Evolutionary conservation across 345 rosid genomes (phyloP), one percentile per base, ranked within the genome.

Genomic region (Salix purpurea): DNA sequence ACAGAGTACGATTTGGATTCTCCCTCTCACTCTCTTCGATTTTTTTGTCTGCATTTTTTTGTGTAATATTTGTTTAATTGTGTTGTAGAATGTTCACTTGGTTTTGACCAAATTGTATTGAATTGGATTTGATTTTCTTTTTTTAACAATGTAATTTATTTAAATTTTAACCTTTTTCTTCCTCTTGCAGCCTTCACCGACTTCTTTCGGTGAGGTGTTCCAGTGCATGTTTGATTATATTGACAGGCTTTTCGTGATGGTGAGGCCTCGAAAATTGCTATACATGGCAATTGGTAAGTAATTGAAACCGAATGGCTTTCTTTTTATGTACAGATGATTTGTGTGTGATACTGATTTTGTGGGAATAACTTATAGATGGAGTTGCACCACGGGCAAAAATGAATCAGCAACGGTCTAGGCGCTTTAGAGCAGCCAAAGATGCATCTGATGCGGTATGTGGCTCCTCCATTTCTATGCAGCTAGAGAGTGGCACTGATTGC

Each of bases 341-440:
- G 56, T 74, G 24, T 67, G 18, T 67, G 60, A 40, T 77, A 48
- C 73, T 82, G 46, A 71, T 75, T 78, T 28, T 77, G 65, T 78
- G 54, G 67, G 52, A 80, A 69, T 56, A 76, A 79, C 32, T 40
- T 73, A 52, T 80, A 96, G 99, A 96, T 79, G 97, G 99, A 72
- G 99, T 96, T 14, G 99, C 98, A 28, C 99, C 98, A 37, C 88
- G 99, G 73, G 99, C 98, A 14, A 93, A 96, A 82, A 96, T 96
- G 97, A 96, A 96, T 81, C 98, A 94, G 71, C 99, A 96, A 73
- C 87, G 98, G 23, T 90, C 97, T 23, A 89, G 98, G 89, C 88
- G 98, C 60, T 96, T 96, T 81, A 86, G 97, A 82, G 89, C 99
- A 64, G 97, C 98, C 34, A 92, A 94, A 78, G 99, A 93, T 88